A percentile compares a stretch with the other conserved stretches of the same genome.
Evolutionary conservation across 495 filamentous ascomycete genomes (phyloP).

Genomic region (Haplographium delicatum): DNA sequence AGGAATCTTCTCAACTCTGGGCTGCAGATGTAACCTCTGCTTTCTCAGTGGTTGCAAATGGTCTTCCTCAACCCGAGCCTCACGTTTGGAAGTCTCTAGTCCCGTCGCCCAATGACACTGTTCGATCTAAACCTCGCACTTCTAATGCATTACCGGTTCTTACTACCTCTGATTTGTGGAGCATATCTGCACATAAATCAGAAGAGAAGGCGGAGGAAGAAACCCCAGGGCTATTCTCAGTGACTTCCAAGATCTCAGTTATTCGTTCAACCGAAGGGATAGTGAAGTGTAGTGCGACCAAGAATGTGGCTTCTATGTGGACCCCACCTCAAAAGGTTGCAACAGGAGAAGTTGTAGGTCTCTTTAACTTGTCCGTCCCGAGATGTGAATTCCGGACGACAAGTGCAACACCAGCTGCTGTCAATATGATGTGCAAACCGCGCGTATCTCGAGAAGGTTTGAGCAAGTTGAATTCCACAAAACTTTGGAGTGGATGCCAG

Average conservation of each 20-base stretch:
- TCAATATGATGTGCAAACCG: slow-evolving; percentile 21
- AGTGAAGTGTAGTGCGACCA: not conserved
- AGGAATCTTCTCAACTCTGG: slow-evolving; percentile 10
- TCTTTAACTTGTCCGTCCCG: slow-evolving; percentile 13
- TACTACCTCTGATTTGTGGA: slow-evolving; percentile 12
- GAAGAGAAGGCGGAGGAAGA: not conserved
- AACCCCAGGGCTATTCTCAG: slow-evolving; percentile 10
- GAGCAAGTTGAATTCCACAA: slow-evolving; percentile 6
- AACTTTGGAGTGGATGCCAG: slow-evolving; percentile 15
- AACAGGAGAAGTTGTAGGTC: slow-evolving; percentile 4
- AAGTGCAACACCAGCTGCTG: slow-evolving; percentile 11
- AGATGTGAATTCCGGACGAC: slow-evolving; percentile 11
- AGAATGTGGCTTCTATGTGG: slow-evolving; percentile 19
- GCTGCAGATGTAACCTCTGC: not conserved
- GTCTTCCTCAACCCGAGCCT: slow-evolving; percentile 16
- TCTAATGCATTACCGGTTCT: slow-evolving; percentile 1
- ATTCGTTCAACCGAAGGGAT: slow-evolving; percentile 12
- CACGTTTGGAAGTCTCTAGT: slow-evolving; percentile 10
- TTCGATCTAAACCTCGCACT: slow-evolving; percentile 8
- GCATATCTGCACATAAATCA: not conserved
- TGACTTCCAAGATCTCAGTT: not conserved
- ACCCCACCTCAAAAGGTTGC: slow-evolving; percentile 3
- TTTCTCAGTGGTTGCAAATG: not conserved
- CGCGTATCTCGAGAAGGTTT: slow-evolving; percentile 6
- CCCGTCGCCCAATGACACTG: not conserved